These are phyloP conservation scores for Sonneratia alba DNA, from an alignment of 345 rosid species.

Conservation along the genomic window DNA sequence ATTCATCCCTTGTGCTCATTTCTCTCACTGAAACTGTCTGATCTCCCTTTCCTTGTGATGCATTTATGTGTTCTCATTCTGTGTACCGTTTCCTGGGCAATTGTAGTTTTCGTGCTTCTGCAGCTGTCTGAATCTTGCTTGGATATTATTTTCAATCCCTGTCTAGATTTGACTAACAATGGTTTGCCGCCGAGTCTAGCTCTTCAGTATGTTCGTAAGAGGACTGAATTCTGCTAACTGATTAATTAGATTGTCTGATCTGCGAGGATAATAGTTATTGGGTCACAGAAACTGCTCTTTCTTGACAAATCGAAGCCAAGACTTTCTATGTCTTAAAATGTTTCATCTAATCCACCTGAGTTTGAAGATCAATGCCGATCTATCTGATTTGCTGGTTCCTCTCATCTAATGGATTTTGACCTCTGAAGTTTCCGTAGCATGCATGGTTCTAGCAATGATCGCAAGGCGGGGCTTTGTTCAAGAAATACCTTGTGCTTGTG, in stretches of 20 bases:
- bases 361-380: neutral
- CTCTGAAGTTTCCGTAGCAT: too few relatives aligned
- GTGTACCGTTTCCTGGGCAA: neutral
- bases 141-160: slow-evolving; percentile 10
- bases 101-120: neutral
- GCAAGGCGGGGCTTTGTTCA: too few relatives aligned
- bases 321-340: neutral
- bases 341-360: neutral
- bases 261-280: neutral
- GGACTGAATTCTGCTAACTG: neutral
- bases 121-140: neutral
- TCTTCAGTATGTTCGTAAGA: neutral
- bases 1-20: neutral
- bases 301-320: neutral
- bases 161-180: neutral
- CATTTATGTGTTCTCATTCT: neutral
- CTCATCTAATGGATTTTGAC: too few relatives aligned
- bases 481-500: too few relatives aligned
- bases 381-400: neutral
- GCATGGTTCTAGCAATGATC: too few relatives aligned
- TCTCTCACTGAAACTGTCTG: slow-evolving; percentile 1
- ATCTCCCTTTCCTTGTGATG: neutral
- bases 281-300: neutral
- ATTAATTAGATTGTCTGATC: slow-evolving; percentile 4
- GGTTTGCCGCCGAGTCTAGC: neutral